These are phyloP conservation scores for Aspergillus unguis DNA, from an alignment of 2,329 filamentous ascomycete species.

Conservation along the genomic window DNA sequence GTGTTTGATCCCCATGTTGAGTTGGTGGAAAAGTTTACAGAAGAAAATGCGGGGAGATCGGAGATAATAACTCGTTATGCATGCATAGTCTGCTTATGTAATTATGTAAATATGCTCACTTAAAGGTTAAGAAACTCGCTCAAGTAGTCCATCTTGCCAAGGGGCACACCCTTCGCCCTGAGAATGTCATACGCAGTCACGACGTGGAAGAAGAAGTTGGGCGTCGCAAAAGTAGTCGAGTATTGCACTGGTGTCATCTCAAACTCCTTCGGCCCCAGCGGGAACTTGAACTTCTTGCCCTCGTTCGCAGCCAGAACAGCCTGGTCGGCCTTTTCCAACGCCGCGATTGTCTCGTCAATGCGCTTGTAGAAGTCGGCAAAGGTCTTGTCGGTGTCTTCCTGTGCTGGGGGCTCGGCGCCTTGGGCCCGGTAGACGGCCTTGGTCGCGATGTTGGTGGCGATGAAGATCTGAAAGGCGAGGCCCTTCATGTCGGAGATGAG, in stretches of 20 bases:
- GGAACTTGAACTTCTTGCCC: constrained; percentile 38
- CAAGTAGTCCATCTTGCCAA: constrained; percentile 61
- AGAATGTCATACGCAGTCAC: constrained; percentile 59
- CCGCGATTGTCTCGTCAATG: constrained; percentile 47
- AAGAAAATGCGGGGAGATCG: background rate
- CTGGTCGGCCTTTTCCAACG: constrained; percentile 45
- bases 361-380: constrained; percentile 50
- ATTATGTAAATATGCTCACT: too few relatives aligned
- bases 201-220: constrained; percentile 65
- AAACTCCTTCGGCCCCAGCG: constrained; percentile 29
- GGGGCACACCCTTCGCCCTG: constrained; percentile 57
- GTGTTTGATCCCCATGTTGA: background rate
- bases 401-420: constrained; percentile 28
- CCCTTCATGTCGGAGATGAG: constrained; percentile 51
- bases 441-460: constrained; percentile 43
- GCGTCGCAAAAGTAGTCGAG: constrained; percentile 49
- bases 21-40: background rate
- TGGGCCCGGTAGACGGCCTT: constrained; percentile 39
- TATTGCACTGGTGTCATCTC: constrained; percentile 48
- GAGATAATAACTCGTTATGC: too few relatives aligned
- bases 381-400: constrained; percentile 47
- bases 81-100: too few relatives aligned
- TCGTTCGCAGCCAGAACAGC: constrained; percentile 46
- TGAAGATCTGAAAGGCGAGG: constrained; percentile 50
- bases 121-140: constrained; percentile 2